Percentiles rank a stretch among this genome's conserved stretches.
Evolutionary conservation across 805 yeast species (phyloP).

Genomic region (Yamadazyma tumulicola): DNA sequence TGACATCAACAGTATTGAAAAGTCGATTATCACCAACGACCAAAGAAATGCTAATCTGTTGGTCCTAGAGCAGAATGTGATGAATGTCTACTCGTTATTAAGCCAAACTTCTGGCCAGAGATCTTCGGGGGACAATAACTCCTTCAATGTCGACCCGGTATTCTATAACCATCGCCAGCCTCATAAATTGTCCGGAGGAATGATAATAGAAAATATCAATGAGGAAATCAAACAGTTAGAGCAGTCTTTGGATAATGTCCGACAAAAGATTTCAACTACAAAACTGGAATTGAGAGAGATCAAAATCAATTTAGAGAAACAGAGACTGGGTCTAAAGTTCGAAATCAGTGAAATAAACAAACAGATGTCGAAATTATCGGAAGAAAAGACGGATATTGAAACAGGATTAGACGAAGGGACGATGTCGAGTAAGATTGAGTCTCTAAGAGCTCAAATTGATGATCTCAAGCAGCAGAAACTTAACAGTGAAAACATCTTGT

Average conservation of each 20-base stretch:
- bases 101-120: constrained; percentile 46
- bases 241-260: background rate
- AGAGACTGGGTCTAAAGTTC: constrained; percentile 8
- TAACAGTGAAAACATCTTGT: constrained; percentile 24
- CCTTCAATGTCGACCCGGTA: constrained; percentile 53
- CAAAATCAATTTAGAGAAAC: constrained; percentile 6
- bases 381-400: constrained; percentile 29
- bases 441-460: constrained; percentile 31
- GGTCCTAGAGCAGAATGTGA: constrained; percentile 36
- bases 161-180: constrained; percentile 25
- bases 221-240: constrained; percentile 4
- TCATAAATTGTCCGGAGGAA: constrained; percentile 8
- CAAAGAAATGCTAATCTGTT: constrained; percentile 47
- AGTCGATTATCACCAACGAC: constrained; percentile 49
- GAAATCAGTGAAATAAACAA: background rate
- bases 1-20: constrained; percentile 60
- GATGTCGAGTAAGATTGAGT: constrained; percentile 40
- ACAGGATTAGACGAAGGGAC: constrained; percentile 43
- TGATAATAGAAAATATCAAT: constrained; percentile 2
- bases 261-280: background rate
- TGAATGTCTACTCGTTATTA: constrained; percentile 39
- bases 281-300: constrained; percentile 11
- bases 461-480: constrained; percentile 25
- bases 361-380: constrained; percentile 8
- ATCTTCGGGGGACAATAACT: constrained; percentile 32